Evolutionary conservation across 108 stramenopile species (phyloP), one percentile per base, ranked within the genome.

Genomic region (Fragilariopsis cylindrus): DNA sequence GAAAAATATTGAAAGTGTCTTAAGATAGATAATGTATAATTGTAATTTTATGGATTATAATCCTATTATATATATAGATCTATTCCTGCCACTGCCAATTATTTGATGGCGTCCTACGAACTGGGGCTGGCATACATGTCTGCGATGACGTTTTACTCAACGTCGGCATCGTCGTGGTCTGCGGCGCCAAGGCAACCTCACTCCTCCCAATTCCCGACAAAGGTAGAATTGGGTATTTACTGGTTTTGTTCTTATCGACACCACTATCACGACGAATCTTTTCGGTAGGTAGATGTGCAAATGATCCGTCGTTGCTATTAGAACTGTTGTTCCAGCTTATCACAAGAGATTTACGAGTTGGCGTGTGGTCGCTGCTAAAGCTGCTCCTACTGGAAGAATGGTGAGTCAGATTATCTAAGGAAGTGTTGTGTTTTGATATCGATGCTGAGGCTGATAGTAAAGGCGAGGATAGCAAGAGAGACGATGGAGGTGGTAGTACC

Each of bases 71-170:
- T 30, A 30, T 30, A 1, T 30, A 30, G 30, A 30, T 30, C 30
- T 62, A 40, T 11, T 40, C 60, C 5, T 62, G 39, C 13, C 7
- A 44, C 11, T 42, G 40, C 40, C 62, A 42, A 3, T 63, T 63
- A n/a, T 16, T 15, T 5, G 62, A 63, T 5, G 62, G 62, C 15
- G 62, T 63, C 39, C 62, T 44, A 4, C 11, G 21, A 3, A 63
- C 43, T n/a, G 46, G 62, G 43, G 62, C 62, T 4, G 62, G 62
- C 62, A 63, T 63, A n/a, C 62, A 63, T n/a, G 43, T 45, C 9
- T 63, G 43, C 39, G 42, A n/a, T 63, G 62, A 45, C 16, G 42
- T 43, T 3, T 63, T 63, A 8, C n/a, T 62, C 43, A 42, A 15
- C 30, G 12, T 15, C 7, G 57, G 41, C 39, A 7, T 40, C n/a